Percentiles rank a stretch among this genome's conserved stretches.
phyloP scores from a whole-genome alignment of 1,139 yeast genomes.

The Meyerozyma carpophila region DNA sequence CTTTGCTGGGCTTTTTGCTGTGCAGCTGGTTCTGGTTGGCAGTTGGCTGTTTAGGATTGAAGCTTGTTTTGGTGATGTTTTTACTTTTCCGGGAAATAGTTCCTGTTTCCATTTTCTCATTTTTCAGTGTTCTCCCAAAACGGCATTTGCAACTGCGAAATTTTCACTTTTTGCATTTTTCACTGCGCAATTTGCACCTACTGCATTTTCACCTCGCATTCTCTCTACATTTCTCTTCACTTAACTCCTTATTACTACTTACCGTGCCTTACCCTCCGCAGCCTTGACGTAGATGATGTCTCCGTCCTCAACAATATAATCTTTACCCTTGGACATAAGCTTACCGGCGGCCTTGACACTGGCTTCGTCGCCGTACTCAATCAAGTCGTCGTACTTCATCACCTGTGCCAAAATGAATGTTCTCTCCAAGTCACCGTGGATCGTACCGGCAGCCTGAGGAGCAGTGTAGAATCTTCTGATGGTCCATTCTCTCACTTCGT shows the following conservation, averaged over 20 bases:
- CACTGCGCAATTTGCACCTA: no score
- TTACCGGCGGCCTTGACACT: conserved; percentile 93
- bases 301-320: conserved; percentile 77
- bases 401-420: conserved; percentile 48
- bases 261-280: conserved; percentile 85
- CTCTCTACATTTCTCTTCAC: not conserved
- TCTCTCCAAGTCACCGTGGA: conserved; percentile 58
- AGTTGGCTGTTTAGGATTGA: no score
- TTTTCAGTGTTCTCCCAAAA: no score
- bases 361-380: conserved; percentile 79
- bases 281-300: conserved; percentile 93
- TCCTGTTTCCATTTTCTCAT: no score
- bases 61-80: no score
- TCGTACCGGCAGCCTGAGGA: conserved; percentile 86
- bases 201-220: not conserved
- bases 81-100: no score
- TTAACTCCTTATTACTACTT: conserved; percentile 10
- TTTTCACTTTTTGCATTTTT: not conserved
- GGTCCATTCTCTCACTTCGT: conserved; percentile 88
- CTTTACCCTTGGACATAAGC: conserved; percentile 92
- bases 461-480: conserved; percentile 81
- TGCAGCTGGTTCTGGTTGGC: no score
- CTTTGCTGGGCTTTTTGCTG: no score
- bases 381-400: conserved; percentile 46
- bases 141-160: not conserved